phyloP scores from a whole-genome alignment of 306 rosid species.

The Vigna trinervia region DNA sequence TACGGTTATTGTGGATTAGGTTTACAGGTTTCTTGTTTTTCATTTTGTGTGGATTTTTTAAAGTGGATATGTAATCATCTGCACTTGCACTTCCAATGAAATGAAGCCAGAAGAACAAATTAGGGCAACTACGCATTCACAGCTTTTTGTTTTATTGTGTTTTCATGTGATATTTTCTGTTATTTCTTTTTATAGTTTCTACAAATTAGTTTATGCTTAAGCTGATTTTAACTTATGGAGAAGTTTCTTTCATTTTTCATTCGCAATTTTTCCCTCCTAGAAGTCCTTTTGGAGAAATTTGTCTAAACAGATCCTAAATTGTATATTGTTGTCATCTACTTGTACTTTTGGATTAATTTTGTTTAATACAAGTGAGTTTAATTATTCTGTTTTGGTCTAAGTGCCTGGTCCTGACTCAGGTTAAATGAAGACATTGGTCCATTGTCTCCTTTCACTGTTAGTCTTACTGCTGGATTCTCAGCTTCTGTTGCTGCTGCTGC shows the following conservation, averaged over 20 bases:
- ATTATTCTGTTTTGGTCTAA: constrained; percentile 38
- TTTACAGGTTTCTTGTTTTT: constrained; percentile 3
- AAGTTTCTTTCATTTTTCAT: no score
- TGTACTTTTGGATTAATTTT: constrained; percentile 29
- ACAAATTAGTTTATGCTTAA: no score
- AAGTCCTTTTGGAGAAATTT: no score
- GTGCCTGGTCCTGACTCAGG: constrained; percentile 57
- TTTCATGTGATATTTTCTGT: constrained; percentile 16
- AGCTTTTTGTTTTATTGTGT: constrained; percentile 12
- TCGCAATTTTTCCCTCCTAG: no score
- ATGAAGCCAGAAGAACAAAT: constrained; percentile 23
- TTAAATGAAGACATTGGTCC: constrained; percentile 76
- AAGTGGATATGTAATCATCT: constrained; percentile 18
- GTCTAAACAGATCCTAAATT: not conserved
- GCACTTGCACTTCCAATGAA: constrained; percentile 13
- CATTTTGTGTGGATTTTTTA: constrained; percentile 27
- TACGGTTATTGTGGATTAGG: constrained; percentile 18
- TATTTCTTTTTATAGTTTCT: not conserved
- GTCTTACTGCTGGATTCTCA: constrained; percentile 89
- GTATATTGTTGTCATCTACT: constrained; percentile 28
- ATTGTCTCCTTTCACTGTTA: constrained; percentile 73
- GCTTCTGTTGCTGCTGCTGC: constrained; percentile 92
- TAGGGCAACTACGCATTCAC: not conserved
- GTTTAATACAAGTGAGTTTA: constrained; percentile 20
- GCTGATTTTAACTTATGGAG: no score